Evolutionary conservation across 768 basidiomycete species (phyloP).

Genomic region (Termitomyces sp.): DNA sequence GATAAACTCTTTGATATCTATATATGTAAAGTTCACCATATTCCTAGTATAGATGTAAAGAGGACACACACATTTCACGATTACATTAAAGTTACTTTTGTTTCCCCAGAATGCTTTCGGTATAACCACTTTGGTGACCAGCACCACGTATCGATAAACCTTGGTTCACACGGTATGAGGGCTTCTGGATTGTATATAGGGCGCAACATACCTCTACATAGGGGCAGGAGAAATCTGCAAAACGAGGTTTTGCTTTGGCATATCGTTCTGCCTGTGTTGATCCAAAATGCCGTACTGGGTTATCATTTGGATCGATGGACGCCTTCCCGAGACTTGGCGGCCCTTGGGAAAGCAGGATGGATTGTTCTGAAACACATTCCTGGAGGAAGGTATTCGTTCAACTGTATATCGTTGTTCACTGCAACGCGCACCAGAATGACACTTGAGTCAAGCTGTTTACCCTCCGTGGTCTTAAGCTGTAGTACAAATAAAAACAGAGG

Average conservation of each 20-base stretch:
- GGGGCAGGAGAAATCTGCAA: constrained; percentile 69
- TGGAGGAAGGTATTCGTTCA: constrained; percentile 20
- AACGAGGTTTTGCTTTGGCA: constrained; percentile 59
- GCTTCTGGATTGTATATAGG: not conserved
- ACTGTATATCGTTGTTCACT: not conserved
- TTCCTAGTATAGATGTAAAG: not conserved
- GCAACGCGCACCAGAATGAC: constrained; percentile 50
- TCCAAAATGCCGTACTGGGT: constrained; percentile 37
- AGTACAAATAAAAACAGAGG: not conserved
- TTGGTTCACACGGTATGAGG: constrained; percentile 19
- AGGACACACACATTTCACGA: constrained; percentile 46
- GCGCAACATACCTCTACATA: constrained; percentile 47
- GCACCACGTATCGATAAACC: constrained; percentile 65
- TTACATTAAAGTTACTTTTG: constrained; percentile 50
- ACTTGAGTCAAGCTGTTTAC: constrained; percentile 47
- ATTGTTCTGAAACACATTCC: constrained; percentile 75
- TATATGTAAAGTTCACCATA: not conserved
- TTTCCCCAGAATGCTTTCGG: constrained; percentile 80
- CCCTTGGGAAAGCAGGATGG: constrained; percentile 52
- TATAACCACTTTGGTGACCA: constrained; percentile 63
- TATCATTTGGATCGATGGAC: constrained; percentile 50
- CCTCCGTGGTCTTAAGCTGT: constrained; percentile 33
- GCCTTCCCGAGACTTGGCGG: constrained; percentile 27
- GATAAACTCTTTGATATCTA: constrained; percentile 76
- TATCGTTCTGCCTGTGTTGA: constrained; percentile 41